Base-by-base conservation (phyloP, 371 early-diverging fungal genomes). In the Actinomortierella wolfii region DNA sequence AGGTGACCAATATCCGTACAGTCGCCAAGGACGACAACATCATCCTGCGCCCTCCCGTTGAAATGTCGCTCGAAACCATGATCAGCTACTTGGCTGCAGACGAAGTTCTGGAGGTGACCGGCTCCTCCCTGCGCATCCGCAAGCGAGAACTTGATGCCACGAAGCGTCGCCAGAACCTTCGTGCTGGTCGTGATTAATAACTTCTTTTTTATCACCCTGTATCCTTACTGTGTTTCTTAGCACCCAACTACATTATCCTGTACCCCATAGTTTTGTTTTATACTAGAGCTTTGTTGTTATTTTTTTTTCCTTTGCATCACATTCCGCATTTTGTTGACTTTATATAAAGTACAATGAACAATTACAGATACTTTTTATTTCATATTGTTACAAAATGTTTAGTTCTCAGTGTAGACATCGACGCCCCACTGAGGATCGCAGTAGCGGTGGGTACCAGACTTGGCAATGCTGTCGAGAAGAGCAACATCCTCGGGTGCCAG, bases 101-200 rank as follows among this genome's bases (percentile, higher is more conserved):
- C 76, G 92, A 92, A 75, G 89, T 90, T 14, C 83, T 92, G 45
- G 92, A 92, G 60, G 81, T 92, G 42, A 92, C 92, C 1, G 91
- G 90, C 14, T 79, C 80, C 0, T 76, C 79, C 39, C 69, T 92
- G 54, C 81, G 92, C 6, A 80, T 89, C 47, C 82, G 92, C 43
- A 92, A 91, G 80, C 83, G 82, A 59, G 81, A 84, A 49, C 69
- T 89, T 47, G 91, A 91, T 56, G 64, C 89, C 4, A 77, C 58
- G 54, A 80, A 78, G 71, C 85, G 92, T 63, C 88, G 87, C 51
- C 79, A 81, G 45, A 64, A 66, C 59, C 39, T 49, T 43, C 61
- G 62, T n/a, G 24, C 61, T 2, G 51, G 55, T 39, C 65, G 57
- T 34, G 71, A 71, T 4, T 71, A 60, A 55, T 11, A 34, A 34